phyloP scores from a whole-genome alignment of 176 grass and related monocot genomes.

The Bonia amplexicaulis region DNA sequence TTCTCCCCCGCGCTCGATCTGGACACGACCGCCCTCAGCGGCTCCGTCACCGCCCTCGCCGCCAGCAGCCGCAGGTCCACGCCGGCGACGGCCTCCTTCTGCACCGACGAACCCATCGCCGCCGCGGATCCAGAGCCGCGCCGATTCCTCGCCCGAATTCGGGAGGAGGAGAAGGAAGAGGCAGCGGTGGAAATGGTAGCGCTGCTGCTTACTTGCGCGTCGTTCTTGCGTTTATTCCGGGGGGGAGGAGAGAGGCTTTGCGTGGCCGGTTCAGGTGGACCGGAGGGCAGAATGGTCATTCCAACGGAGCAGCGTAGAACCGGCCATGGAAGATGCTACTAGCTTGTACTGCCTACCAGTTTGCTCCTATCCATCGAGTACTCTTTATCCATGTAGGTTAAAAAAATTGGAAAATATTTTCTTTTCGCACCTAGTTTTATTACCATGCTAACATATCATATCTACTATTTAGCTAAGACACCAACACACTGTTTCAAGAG shows the following conservation, averaged over 20 bases:
- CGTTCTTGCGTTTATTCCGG: constrained; percentile 35
- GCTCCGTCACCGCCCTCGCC: constrained; percentile 30
- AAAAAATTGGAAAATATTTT: background rate
- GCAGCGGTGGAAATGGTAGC: background rate
- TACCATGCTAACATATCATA: background rate
- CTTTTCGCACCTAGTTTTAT: no score
- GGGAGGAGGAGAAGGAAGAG: background rate
- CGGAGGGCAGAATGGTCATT: constrained; percentile 16
- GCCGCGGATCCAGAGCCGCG: background rate
- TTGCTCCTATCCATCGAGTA: background rate
- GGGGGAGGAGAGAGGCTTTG: background rate
- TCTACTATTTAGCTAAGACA: background rate
- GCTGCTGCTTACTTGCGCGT: background rate
- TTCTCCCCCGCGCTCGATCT: constrained; percentile 10
- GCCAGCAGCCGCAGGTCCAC: constrained; percentile 39
- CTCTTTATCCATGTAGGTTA: background rate
- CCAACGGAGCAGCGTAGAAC: background rate
- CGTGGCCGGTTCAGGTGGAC: constrained; percentile 1
- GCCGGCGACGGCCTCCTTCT: background rate
- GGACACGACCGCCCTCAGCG: constrained; percentile 31
- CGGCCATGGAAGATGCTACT: constrained; percentile 2
- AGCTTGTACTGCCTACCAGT: background rate
- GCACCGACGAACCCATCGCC: constrained; percentile 16
- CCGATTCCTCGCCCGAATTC: background rate
- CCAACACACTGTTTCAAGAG: background rate